Base-by-base conservation (phyloP, 805 yeast genomes). In the Saturnispora gosingensis region DNA sequence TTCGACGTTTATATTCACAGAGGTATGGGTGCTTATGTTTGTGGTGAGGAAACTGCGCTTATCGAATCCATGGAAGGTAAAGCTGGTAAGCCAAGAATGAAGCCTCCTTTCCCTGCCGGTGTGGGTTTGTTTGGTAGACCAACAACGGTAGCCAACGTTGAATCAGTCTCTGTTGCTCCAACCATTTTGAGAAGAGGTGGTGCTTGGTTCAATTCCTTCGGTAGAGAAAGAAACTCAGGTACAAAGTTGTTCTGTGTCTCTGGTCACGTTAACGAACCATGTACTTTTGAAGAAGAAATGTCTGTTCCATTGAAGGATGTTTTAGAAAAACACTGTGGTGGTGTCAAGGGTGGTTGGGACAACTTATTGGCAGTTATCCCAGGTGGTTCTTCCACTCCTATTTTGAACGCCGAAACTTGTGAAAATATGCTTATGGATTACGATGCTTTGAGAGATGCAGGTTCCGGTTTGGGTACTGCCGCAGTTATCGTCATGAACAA, bases 81-180 rank as follows among this genome's bases (percentile, higher is more conserved):
- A 70, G 95, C 93, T 53, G 96, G 96, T 58, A 88, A 88, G 71
- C 96, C 96, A 59, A 81, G 96, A 71, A 77, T 88, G 67, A 88
- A 88, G 80, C 96, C 96, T 36, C 96, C 96, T 57, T 88, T 88
- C 79, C 96, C 96, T 35, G 96, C 95, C 35, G 96, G 95, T 63
- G 91, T 87, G 53, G 96, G 96, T 62, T 74, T 88, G 51, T 88
- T 85, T 60, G 96, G 96, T 63, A 80, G 96, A 68, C 96, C 96
- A 58, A 80, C 90, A 32, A 88, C 96, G 43, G 96, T 88, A 53
- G 84, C 95, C 56, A 88, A 88, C 65, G 96, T 88, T 54, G 96
- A 88, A 72, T 87, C 95, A 16, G 93, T 88, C 52, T 82, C 95
- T 7, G 96, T 88, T 47, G 85, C 95, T 10, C 95, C 96, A 56